These are phyloP conservation scores for Murraya paniculata DNA, from an alignment of 345 rosid genomes.

Conservation along the genomic window DNA sequence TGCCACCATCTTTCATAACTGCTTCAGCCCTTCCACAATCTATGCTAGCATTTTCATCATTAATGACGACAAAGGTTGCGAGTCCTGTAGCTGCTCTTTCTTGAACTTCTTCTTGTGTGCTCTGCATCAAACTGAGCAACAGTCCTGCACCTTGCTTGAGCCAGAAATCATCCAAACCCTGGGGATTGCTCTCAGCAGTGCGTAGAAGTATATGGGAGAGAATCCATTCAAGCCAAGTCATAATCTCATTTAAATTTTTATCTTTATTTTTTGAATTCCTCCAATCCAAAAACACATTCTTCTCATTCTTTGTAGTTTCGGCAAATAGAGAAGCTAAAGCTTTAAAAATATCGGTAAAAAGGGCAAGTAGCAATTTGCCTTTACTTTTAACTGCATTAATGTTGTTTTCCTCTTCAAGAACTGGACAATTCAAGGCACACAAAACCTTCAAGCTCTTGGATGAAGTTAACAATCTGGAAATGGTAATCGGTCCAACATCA, in stretches of 20 bases:
- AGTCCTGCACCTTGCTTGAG: constrained; percentile 76
- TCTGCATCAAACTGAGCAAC: constrained; percentile 70
- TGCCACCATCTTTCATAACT: constrained; percentile 76
- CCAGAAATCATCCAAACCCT: constrained; percentile 72
- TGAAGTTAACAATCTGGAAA: constrained; percentile 63
- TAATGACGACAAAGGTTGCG: constrained; percentile 79
- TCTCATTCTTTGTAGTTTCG: constrained; percentile 44
- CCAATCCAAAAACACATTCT: constrained; percentile 52
- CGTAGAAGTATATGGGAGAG: constrained; percentile 70
- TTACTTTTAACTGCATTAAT: constrained; percentile 44
- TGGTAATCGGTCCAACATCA: constrained; percentile 53
- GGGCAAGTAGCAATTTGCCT: constrained; percentile 59
- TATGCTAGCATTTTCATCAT: constrained; percentile 82
- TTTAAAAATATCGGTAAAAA: constrained; percentile 54
- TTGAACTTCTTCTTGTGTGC: constrained; percentile 81
- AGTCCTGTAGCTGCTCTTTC: constrained; percentile 93
- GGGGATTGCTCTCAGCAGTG: constrained; percentile 71
- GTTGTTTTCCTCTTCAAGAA: constrained; percentile 55
- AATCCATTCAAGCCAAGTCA: constrained; percentile 78
- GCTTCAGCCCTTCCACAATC: constrained; percentile 86
- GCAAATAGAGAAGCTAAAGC: constrained; percentile 58
- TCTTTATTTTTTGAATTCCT: constrained; percentile 39
- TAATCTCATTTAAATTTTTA: constrained; percentile 50
- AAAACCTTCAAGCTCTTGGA: constrained; percentile 66
- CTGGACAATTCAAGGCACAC: constrained; percentile 70